phyloP scores from a whole-genome alignment of 371 early-diverging fungal species.

The Apophysomyces ossiformis region DNA sequence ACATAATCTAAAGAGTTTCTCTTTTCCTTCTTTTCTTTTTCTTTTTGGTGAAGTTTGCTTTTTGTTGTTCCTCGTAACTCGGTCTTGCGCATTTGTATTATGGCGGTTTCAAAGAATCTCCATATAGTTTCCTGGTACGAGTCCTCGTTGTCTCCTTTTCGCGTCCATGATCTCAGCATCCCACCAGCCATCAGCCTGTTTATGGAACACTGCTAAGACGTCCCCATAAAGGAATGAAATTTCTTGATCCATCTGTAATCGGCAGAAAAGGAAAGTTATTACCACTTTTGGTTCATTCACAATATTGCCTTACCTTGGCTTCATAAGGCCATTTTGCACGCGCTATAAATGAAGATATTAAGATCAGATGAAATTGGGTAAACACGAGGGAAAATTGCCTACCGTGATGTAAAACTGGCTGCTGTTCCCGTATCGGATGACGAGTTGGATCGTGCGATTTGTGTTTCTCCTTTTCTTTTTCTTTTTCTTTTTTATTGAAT shows the following conservation, averaged over 20 bases:
- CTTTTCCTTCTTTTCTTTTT: background rate
- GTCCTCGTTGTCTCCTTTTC: constrained; percentile 33
- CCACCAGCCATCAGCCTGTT: constrained; percentile 60
- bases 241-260: background rate
- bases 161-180: constrained; percentile 40
- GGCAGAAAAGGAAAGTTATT: background rate
- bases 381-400: background rate
- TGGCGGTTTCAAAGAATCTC: constrained; percentile 5
- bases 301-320: constrained; percentile 22
- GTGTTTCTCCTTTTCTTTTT: constrained; percentile 14
- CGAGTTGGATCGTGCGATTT: constrained; percentile 16
- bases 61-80: too few relatives aligned
- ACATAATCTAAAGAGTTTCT: background rate
- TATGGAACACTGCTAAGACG: constrained; percentile 38
- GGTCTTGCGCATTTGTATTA: too few relatives aligned
- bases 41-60: background rate
- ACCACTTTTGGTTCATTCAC: too few relatives aligned
- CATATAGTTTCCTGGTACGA: constrained; percentile 57
- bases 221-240: constrained; percentile 44
- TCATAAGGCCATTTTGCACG: constrained; percentile 36
- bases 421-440: constrained; percentile 6
- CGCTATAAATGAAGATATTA: background rate
- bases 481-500: constrained; percentile 30
- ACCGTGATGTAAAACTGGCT: constrained; percentile 23
- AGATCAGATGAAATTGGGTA: background rate